phyloP scores from a whole-genome alignment of 352 stramenopile genomes.

The Globisporangium nodosum region DNA sequence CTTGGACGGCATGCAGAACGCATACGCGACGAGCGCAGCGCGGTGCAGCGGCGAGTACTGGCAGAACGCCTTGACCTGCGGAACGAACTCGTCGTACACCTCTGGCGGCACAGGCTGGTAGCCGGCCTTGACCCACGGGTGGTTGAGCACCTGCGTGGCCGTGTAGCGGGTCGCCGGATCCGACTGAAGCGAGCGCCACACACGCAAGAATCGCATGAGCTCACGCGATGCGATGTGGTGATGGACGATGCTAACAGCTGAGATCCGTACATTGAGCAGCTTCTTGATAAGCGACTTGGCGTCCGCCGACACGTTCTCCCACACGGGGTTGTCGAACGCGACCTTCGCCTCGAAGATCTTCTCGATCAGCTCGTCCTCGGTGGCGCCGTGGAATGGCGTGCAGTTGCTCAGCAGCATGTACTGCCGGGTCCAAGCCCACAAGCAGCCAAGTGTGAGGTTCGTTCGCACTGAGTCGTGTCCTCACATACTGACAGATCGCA shows the following conservation, averaged over 20 bases:
- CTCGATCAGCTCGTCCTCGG: constrained; percentile 69
- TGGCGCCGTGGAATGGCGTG: constrained; percentile 58
- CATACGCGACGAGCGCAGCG: constrained; percentile 57
- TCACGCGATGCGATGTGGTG: background rate
- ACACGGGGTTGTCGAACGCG: constrained; percentile 40
- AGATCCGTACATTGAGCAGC: constrained; percentile 48
- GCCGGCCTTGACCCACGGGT: constrained; percentile 70
- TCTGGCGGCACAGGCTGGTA: constrained; percentile 25
- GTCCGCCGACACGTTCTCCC: constrained; percentile 50
- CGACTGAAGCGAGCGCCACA: constrained; percentile 16
- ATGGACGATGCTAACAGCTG: background rate
- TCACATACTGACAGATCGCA: constrained; percentile 8
- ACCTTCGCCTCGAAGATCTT: constrained; percentile 68
- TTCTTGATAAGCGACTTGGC: constrained; percentile 72
- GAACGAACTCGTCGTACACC: constrained; percentile 62
- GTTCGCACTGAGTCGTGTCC: background rate
- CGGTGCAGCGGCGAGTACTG: constrained; percentile 58
- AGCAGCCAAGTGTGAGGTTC: background rate
- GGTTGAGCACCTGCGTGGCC: constrained; percentile 50
- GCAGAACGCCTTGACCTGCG: constrained; percentile 59
- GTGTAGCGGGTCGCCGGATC: constrained; percentile 49
- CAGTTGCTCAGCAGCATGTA: constrained; percentile 84
- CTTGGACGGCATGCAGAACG: constrained; percentile 63
- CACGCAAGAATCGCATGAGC: background rate
- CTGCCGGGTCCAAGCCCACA: constrained; percentile 15